These are phyloP conservation scores for Blastobotrys apis DNA, from an alignment of 1,139 yeast species.

Conservation along the genomic window DNA sequence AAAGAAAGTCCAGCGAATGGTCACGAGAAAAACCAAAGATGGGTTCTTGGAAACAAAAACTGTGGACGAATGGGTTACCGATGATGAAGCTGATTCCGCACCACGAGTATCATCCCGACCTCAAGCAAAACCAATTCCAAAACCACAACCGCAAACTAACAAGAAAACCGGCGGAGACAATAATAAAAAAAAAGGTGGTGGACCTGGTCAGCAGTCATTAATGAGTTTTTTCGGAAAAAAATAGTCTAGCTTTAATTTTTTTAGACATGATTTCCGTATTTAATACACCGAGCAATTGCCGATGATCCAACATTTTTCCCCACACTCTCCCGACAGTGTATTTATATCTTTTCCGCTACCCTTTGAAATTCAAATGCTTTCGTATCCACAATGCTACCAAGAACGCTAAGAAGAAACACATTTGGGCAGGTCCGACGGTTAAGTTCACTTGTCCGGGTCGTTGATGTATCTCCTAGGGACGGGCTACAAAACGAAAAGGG, in stretches of 20 bases:
- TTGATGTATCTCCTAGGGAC: constrained; percentile 38
- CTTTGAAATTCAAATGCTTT: no score
- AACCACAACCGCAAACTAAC: constrained; percentile 3
- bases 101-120: neutral
- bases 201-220: constrained; percentile 10
- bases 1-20: constrained; percentile 7
- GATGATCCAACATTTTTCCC: neutral
- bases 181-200: constrained; percentile 4
- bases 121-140: neutral
- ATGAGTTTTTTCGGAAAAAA: constrained; percentile 11
- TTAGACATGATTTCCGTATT: no score
- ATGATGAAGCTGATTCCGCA: constrained; percentile 7
- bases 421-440: constrained; percentile 3
- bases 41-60: constrained; percentile 12
- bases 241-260: no score
- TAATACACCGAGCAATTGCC: neutral
- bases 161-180: neutral
- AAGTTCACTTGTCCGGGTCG: constrained; percentile 22
- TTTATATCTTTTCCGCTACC: neutral
- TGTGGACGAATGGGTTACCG: constrained; percentile 13
- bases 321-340: neutral
- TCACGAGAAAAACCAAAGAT: constrained; percentile 11
- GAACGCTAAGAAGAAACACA: neutral
- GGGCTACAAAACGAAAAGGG: constrained; percentile 36
- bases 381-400: neutral